A percentile compares a stretch with the other conserved stretches of the same genome.
These are phyloP conservation scores for Delitschia confertaspora DNA, from an alignment of 495 filamentous ascomycete genomes.

Conservation along the genomic window DNA sequence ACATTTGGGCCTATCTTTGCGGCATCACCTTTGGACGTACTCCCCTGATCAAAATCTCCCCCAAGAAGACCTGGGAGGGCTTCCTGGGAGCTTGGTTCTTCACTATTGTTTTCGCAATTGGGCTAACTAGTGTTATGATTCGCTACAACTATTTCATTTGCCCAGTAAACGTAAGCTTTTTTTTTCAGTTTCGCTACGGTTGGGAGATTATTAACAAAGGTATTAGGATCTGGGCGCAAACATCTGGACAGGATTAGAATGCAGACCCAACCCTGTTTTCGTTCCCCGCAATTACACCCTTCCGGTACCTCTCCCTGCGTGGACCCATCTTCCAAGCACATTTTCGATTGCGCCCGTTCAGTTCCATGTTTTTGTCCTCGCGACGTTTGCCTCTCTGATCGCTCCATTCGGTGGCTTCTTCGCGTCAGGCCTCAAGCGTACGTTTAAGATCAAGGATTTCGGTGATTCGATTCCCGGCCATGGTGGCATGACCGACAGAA, in stretches of 20 bases:
- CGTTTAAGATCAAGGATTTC: constrained; percentile 99
- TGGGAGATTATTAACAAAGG: constrained; percentile 12
- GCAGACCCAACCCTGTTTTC: constrained; percentile 89
- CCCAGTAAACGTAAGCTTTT: constrained; percentile 66
- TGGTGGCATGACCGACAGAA: constrained; percentile 95
- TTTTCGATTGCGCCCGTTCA: constrained; percentile 79
- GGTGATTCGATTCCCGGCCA: constrained; percentile 96
- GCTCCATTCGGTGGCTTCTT: constrained; percentile 99
- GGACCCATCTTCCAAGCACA: constrained; percentile 47
- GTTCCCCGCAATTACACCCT: constrained; percentile 67
- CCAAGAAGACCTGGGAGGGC: constrained; percentile 99
- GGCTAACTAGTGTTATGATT: constrained; percentile 80
- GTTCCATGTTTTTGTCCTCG: constrained; percentile 84
- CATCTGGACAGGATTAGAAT: constrained; percentile 81
- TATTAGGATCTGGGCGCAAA: constrained; percentile 78
- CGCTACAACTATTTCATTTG: constrained; percentile 97
- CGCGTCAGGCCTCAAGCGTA: constrained; percentile 92
- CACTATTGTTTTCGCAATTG: constrained; percentile 75
- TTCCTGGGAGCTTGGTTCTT: constrained; percentile 96
- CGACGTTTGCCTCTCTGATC: constrained; percentile 91
- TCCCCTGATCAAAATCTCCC: constrained; percentile 93
- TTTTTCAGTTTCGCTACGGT: constrained; percentile 1
- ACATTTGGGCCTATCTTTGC: constrained; percentile 97
- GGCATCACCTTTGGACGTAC: constrained; percentile 96
- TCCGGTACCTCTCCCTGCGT: constrained; percentile 62